phyloP scores from a whole-genome alignment of 2,329 filamentous ascomycete species.

The Aureobasidium sp. region DNA sequence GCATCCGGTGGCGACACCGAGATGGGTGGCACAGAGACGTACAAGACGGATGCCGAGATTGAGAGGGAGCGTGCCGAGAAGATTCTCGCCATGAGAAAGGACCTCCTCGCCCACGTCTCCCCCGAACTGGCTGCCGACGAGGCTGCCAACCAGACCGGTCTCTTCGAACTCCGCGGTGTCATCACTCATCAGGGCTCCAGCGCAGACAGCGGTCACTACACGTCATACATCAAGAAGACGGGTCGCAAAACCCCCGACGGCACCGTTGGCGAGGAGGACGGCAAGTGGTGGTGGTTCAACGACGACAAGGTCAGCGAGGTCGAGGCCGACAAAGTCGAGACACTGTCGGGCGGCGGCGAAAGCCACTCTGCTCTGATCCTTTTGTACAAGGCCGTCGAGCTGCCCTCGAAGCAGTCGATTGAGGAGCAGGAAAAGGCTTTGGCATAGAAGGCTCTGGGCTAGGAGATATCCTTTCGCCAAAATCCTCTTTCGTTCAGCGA shows the following conservation, averaged over 20 bases:
- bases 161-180: slow-evolving; percentile 89
- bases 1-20: slow-evolving; percentile 53
- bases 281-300: slow-evolving; percentile 99
- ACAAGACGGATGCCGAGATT: slow-evolving; percentile 89
- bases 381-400: slow-evolving; percentile 64
- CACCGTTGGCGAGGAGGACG: slow-evolving; percentile 71
- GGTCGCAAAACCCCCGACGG: slow-evolving; percentile 63
- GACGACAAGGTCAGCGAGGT: slow-evolving; percentile 96
- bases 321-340: slow-evolving; percentile 80
- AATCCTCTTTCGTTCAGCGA: not conserved
- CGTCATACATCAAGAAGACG: slow-evolving; percentile 92
- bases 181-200: slow-evolving; percentile 95
- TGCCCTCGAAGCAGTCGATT: slow-evolving; percentile 49
- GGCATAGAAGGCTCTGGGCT: not conserved
- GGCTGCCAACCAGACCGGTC: slow-evolving; percentile 81
- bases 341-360: slow-evolving; percentile 82
- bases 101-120: slow-evolving; percentile 69
- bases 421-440: slow-evolving; percentile 22
- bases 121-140: slow-evolving; percentile 66
- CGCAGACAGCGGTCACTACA: slow-evolving; percentile 97
- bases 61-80: slow-evolving; percentile 74
- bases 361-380: slow-evolving; percentile 75
- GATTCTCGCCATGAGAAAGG: slow-evolving; percentile 74
- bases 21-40: slow-evolving; percentile 73
- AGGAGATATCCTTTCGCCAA: no score